Evolutionary conservation across 129 eudicot species (phyloP), one percentile per base, ranked within the genome.

Genomic region (Centrapalus pauciflorus): DNA sequence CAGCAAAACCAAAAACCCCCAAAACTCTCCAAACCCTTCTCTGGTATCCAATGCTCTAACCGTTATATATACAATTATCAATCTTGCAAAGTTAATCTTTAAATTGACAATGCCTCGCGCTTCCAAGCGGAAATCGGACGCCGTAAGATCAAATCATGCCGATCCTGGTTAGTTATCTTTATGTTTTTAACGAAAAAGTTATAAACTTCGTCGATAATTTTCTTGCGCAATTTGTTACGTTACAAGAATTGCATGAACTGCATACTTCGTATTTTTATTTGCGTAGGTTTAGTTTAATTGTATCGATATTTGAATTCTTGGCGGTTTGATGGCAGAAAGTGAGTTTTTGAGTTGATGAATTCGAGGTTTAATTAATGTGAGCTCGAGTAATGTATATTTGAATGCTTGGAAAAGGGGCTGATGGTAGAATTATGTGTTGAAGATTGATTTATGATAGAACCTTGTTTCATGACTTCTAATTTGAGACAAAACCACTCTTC

Each of bases 121-220:
- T 19, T 77, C 88, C 14, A 85, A 85, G 77, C 56, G 88, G 68
- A 85, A 85, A 71, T 70, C 83, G 20, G 83, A 82, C 38, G 27
- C 80, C 40, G 73, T 76, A 41, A 77, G 70, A 79, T 79, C 81
- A 14, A 27, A 73, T 32, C 72, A 73, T 9, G 54, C 52, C 5
- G 83, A 82, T 26, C 51, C 83, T 26, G 57, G 75, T 71, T 29
- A 73, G 78, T 64, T 7, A 7, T 73, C 55, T 27, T 1, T 23
- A 34, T 37, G 12, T 5, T 37, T 17, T 0, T 4, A 7, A 16
- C n/a, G 12, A 12, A 4, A 49, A n/a, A 9, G 3, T 0, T 4
- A 10, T 55, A 3, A 35, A 4, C 54, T 35, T 51, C 1, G 50
- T 50, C 68, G 32, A 33, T 72, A 55, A 61, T 0, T 41, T 34